Conservation (phyloP, 345 rosid species). For the Theobroma cacao region DNA sequence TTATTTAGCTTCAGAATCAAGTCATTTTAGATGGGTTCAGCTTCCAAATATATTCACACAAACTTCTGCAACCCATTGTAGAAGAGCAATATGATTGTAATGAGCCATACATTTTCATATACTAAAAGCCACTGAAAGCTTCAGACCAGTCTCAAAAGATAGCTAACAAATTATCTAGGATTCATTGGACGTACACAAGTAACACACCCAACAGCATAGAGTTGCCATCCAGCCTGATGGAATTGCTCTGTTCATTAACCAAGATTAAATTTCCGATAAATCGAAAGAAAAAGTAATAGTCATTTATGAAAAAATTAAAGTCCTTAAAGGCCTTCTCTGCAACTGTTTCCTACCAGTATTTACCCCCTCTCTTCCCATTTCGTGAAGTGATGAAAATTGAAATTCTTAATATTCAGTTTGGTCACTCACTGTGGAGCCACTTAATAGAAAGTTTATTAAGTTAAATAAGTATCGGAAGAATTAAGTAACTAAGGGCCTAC, state of each 20-base stretch:
- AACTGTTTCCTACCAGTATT: background rate
- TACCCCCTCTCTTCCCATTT: too few relatives aligned
- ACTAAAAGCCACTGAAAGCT: background rate
- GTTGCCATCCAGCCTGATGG: background rate
- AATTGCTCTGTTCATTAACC: background rate
- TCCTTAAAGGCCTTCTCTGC: background rate
- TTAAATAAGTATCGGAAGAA: background rate
- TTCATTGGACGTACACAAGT: background rate
- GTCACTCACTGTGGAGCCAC: background rate
- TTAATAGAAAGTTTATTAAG: background rate
- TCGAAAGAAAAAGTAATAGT: background rate
- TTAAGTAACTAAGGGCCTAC: background rate
- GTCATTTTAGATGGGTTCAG: conserved; percentile 11
- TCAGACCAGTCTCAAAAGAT: background rate
- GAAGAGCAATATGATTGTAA: background rate
- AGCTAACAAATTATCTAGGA: background rate
- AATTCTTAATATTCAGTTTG: too few relatives aligned
- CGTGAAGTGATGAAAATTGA: too few relatives aligned
- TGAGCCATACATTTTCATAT: background rate
- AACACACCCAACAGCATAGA: background rate
- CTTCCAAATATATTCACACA: background rate
- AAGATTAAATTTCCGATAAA: background rate
- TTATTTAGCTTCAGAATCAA: conserved; percentile 2
- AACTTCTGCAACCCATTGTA: background rate
- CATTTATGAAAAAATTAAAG: background rate